Evolutionary conservation across 1,284 basidiomycete species (phyloP), one percentile per base, ranked within the genome.

Genomic region (Agaricales sp.): DNA sequence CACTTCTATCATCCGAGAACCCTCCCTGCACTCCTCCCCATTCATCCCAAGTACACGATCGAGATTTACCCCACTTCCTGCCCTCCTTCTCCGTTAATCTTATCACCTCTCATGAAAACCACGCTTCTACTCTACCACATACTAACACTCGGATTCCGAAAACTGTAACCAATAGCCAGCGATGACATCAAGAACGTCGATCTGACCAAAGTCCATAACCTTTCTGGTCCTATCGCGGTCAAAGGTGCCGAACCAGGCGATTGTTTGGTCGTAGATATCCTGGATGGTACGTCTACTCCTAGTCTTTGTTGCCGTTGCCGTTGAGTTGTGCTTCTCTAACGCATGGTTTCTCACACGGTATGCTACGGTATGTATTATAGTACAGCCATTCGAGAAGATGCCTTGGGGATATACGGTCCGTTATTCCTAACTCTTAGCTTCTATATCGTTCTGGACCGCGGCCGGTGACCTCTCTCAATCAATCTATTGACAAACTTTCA

Each of bases 211-310:
- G 66, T 83, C 25, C 87, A 89, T 59, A 82, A 89, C 58, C 70
- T 90, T 18, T 81, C 82, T 1, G 87, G 87, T 0, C 87, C 87
- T 0, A 73, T 90, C 50, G 79, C 75, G 0, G 75, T 89, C 14
- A 80, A 86, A 53, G 82, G 82, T 4, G 80, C 87, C 1, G 78
- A 87, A 56, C 86, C 87, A 0, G 87, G 87, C 3, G 87, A 89
- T 59, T 85, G 84, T 49, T 70, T 89, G 11, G 81, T 87, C 2
- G 79, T 88, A 4, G 86, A 90, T 53, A 85, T 90, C 50, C 65
- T 89, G 16, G 84, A 90, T 58, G 77, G 79, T 80, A 55, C 53
- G 62, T 39, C 44, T 24, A 14, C 8, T 11, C 30, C n/a, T 35
- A 8, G n/a, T 35, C n/a, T 35, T 35, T n/a, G n/a, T n/a, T 35